These are phyloP conservation scores for Fomitopsis betulina DNA, from an alignment of 1,284 basidiomycete genomes.

Conservation along the genomic window DNA sequence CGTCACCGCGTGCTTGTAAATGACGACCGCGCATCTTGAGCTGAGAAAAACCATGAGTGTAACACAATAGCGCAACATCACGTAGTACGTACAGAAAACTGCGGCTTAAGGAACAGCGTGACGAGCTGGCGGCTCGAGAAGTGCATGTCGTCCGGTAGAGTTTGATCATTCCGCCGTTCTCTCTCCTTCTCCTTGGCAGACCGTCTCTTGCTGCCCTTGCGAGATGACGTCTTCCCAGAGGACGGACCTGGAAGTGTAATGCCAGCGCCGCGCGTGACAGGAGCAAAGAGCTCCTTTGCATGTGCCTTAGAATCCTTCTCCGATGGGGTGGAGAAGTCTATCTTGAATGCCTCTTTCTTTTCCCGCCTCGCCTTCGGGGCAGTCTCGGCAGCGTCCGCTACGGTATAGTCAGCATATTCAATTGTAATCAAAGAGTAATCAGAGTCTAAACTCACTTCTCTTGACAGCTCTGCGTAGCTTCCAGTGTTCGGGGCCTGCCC, in stretches of 20 bases:
- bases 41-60: constrained; percentile 32
- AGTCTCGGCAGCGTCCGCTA: constrained; percentile 48
- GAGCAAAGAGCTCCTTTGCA: constrained; percentile 79
- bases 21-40: constrained; percentile 76
- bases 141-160: constrained; percentile 96
- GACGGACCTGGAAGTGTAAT: constrained; percentile 68
- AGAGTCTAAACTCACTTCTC: constrained; percentile 49
- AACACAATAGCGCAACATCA: background rate
- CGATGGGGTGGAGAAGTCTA: constrained; percentile 75
- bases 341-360: constrained; percentile 85
- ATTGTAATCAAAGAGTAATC: background rate
- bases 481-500: constrained; percentile 99
- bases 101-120: constrained; percentile 92
- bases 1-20: constrained; percentile 56
- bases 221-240: constrained; percentile 34
- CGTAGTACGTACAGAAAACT: constrained; percentile 69
- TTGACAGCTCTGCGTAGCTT: constrained; percentile 78
- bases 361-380: constrained; percentile 56
- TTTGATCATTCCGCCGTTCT: constrained; percentile 73
- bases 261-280: constrained; percentile 57
- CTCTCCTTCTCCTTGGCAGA: constrained; percentile 42
- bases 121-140: constrained; percentile 90
- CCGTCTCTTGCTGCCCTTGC: constrained; percentile 38
- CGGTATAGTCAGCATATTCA: background rate
- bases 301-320: constrained; percentile 68